Percentiles rank a stretch among this genome's conserved stretches.
These are phyloP conservation scores for Trichosporon sp. DNA, from an alignment of 1,284 basidiomycete genomes.

Conservation along the genomic window DNA sequence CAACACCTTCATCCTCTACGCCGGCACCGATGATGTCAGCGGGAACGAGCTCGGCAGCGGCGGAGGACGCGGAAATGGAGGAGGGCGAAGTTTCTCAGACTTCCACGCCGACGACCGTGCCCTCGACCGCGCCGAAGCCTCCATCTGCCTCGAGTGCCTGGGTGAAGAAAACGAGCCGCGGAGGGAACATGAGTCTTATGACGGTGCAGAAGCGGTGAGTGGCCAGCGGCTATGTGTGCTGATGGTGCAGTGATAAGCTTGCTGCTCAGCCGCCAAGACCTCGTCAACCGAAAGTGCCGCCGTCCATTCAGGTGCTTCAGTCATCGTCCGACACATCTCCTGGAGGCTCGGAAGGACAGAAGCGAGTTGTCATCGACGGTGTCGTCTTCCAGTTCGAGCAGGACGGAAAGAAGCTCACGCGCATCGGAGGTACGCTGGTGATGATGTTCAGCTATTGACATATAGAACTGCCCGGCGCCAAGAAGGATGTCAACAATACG, in stretches of 20 bases:
- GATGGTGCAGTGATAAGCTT: constrained; percentile 22
- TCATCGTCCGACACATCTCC: constrained; percentile 26
- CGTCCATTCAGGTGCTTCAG: constrained; percentile 32
- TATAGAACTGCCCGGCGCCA: constrained; percentile 9
- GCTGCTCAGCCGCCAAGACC: constrained; percentile 17
- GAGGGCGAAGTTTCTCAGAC: constrained; percentile 14
- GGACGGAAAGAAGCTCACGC: constrained; percentile 52
- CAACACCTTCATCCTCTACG: constrained; percentile 1
- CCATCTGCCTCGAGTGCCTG: constrained; percentile 19
- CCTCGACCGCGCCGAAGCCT: background rate
- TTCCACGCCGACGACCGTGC: background rate
- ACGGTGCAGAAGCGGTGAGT: constrained; percentile 45
- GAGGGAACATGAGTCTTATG: constrained; percentile 50
- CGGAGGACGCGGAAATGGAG: constrained; percentile 8
- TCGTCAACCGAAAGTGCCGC: constrained; percentile 22
- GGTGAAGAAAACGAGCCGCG: constrained; percentile 40
- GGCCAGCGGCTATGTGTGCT: background rate
- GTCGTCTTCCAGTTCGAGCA: constrained; percentile 54
- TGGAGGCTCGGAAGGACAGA: constrained; percentile 20
- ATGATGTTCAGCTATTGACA: background rate
- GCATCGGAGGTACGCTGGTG: constrained; percentile 40
- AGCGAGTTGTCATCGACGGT: constrained; percentile 53
- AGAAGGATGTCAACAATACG: constrained; percentile 6
- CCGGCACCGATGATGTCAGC: background rate
- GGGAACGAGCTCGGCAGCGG: background rate